Percentiles rank a stretch among this genome's conserved stretches.
Conservation (phyloP, 345 rosid species). For the Citrus mangshanensis region DNA sequence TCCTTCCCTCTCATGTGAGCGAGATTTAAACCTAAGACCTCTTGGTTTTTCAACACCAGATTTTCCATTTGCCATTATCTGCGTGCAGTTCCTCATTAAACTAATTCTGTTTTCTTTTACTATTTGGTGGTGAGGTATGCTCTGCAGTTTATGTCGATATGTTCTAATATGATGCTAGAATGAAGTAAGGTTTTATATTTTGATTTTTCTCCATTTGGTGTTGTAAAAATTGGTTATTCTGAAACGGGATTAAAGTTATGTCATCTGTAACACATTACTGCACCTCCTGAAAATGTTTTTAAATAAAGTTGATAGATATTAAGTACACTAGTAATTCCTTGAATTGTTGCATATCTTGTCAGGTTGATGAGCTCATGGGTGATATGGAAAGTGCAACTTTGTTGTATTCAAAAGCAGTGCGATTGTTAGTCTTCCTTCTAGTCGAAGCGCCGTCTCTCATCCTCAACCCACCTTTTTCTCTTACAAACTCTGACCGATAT, state of each 20-base stretch:
- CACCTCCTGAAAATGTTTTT: not conserved
- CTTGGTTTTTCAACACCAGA: too few relatives aligned
- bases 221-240: not conserved
- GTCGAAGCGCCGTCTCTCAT: conserved; percentile 89
- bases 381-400: conserved; percentile 57
- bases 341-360: conserved; percentile 15
- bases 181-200: not conserved
- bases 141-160: not conserved
- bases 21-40: too few relatives aligned
- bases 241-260: not conserved
- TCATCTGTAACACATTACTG: not conserved
- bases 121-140: not conserved
- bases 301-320: not conserved
- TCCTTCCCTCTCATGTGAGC: too few relatives aligned
- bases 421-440: conserved; percentile 68
- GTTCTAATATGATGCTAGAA: not conserved
- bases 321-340: not conserved
- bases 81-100: not conserved
- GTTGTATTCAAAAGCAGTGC: conserved; percentile 66
- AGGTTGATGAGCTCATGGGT: conserved; percentile 83
- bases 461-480: conserved; percentile 84
- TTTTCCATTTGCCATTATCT: not conserved
- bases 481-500: conserved; percentile 74
- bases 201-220: not conserved
- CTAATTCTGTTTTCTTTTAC: not conserved